Evolutionary conservation across 75 land plant genomes (phyloP), one percentile per base, ranked within the genome.

Genomic region (Ceratopteris richardii): DNA sequence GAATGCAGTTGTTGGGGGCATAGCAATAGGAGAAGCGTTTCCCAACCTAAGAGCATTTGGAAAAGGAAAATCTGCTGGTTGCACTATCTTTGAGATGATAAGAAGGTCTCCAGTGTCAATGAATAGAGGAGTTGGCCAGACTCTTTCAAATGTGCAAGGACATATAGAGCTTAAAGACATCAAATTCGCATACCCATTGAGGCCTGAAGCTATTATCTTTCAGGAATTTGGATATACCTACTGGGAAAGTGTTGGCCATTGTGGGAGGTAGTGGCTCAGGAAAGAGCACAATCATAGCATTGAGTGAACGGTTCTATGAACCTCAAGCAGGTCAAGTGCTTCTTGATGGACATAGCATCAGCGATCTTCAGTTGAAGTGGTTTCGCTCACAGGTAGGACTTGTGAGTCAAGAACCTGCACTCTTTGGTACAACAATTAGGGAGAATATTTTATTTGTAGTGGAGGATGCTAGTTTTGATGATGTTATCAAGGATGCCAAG

Each of bases 241-340:
- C 93, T 4, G 99, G 99, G 39, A 92, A 86, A 67, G 90, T 93
- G 2, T 73, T 95, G 2, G 99, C 99, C 33, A 85, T 95, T 37
- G 99, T 95, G 12, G 99, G 99, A 29, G 86, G 84, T 27, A 76
- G 97, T 46, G 99, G 99, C 30, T 95, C 99, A 30, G 99, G 99
- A 23, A 95, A 90, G 53, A 95, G 97, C 74, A 84, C 99, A 14
- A 81, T 95, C 31, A 88, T 95, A 52, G 77, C 97, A 43, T 57
- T 95, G 55, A 87, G 90, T 23, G 87, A 87, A 63, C 66, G 99
- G 65, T 95, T 90, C 51, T 95, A 95, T 67, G 99, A 95, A 51
- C 99, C 99, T 29, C 75, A 71, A 36, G 70, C 84, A 41, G 99
- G 99, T 19, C 82, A 77, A 20, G 67, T 82, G 20, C 57, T 80